These are phyloP conservation scores for Plasmopara halstedii DNA, from an alignment of 352 stramenopile genomes.

Conservation along the genomic window DNA sequence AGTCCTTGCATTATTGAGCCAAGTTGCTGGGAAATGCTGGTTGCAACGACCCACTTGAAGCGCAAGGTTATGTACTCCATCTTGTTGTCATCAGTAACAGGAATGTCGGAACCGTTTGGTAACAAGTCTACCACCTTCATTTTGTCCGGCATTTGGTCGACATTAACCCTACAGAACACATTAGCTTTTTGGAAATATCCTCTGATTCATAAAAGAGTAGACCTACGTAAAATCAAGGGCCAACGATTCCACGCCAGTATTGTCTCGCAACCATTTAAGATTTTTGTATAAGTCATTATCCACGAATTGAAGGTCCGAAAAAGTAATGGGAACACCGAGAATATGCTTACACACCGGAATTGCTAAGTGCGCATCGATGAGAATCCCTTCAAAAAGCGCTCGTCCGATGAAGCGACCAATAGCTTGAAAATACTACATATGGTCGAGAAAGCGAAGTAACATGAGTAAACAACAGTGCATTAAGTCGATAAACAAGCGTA, in stretches of 20 bases:
- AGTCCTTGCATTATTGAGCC: conserved; percentile 94
- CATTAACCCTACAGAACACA: conserved; percentile 42
- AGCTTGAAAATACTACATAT: conserved; percentile 75
- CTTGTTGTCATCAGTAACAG: conserved; percentile 97
- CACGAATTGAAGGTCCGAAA: conserved; percentile 87
- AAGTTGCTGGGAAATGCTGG: conserved; percentile 81
- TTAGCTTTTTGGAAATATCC: neutral
- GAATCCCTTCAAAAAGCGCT: conserved; percentile 81
- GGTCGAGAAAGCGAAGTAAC: conserved; percentile 1
- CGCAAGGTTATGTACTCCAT: conserved; percentile 93
- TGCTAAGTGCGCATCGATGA: conserved; percentile 78
- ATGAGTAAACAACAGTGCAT: neutral
- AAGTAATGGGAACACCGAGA: conserved; percentile 83
- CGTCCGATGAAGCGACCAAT: conserved; percentile 83
- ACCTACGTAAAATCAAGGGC: conserved; percentile 79
- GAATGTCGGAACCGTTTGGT: conserved; percentile 90
- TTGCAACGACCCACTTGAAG: conserved; percentile 81
- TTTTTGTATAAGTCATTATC: conserved; percentile 85
- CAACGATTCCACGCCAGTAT: conserved; percentile 69
- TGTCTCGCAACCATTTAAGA: conserved; percentile 77
- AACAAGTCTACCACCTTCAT: conserved; percentile 91
- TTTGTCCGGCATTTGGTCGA: conserved; percentile 67
- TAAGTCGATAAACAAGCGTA: neutral
- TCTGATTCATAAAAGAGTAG: neutral
- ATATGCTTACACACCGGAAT: conserved; percentile 88